These are phyloP conservation scores for Russula emetica DNA, from an alignment of 768 basidiomycete species.

Conservation along the genomic window DNA sequence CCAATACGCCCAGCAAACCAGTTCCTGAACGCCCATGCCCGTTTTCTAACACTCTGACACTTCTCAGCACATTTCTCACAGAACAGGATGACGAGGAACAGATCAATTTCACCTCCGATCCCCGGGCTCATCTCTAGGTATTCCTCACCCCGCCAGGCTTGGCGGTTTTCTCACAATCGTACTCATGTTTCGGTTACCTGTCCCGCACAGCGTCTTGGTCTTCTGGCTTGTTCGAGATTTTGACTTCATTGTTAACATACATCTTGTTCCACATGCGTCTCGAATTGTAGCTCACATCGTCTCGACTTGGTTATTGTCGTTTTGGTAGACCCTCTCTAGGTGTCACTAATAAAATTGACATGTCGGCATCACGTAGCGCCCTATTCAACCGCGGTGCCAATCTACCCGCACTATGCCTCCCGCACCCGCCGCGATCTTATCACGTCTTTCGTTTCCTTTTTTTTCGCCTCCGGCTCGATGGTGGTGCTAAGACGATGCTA, in stretches of 20 bases:
- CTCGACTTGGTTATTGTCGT: conserved; percentile 28
- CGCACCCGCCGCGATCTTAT: not conserved
- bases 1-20: conserved; percentile 76
- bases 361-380: conserved; percentile 6
- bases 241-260: conserved; percentile 28
- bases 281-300: conserved; percentile 29
- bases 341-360: conserved; percentile 27
- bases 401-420: not conserved
- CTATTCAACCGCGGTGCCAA: not conserved
- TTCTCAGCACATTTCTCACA: conserved; percentile 29
- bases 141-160: conserved; percentile 24
- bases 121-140: conserved; percentile 26
- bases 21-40: conserved; percentile 43
- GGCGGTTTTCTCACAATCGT: conserved; percentile 24
- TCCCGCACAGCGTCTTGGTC: conserved; percentile 13
- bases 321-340: conserved; percentile 17
- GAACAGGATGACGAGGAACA: conserved; percentile 27
- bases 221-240: conserved; percentile 23
- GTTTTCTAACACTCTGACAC: conserved; percentile 30
- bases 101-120: conserved; percentile 26
- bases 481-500: not conserved
- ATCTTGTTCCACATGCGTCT: conserved; percentile 25
- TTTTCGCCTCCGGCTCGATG: conserved; percentile 8
- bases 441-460: not conserved
- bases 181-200: conserved; percentile 27